Base-by-base conservation (phyloP, 192 early-diverging fungal species). In the Backusella macrospora region DNA sequence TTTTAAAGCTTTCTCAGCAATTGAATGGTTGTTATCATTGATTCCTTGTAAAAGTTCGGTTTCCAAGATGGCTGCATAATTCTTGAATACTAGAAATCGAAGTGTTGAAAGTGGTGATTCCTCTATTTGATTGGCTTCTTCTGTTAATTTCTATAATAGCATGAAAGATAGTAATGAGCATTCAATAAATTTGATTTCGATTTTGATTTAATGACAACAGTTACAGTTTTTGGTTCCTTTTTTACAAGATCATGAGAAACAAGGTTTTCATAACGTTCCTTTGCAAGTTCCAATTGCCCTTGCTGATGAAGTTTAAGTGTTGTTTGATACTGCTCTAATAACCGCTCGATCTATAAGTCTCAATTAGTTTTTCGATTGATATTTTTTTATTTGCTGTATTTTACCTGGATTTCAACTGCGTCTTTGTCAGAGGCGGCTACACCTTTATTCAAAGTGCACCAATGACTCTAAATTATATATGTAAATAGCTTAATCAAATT, bases 1-100 rank as follows among this genome's bases (percentile, higher is more conserved):
- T 15, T 84, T 73, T 23, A 86, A 45, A 15, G 81, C 83, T 15
- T 79, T 71, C 34, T 70, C 62, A 9, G 66, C 66, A 9, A 67
- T 21, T 4, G n/a, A 15, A 3, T 12, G 52, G 1, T 49, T 55
- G 1, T 39, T 62, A 4, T 73, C 48, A 23, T n/a, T 15, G n/a
- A 15, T 48, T n/a, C 40, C 68, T 42, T 21, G 45, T 6, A 52
- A 64, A 29, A 62, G 74, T 34, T 80, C 74, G 14, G 81, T 80
- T 62, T 86, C 85, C 21, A 86, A 68, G 42, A 86, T 82, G 37
- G 77, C 72, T 16, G 85, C 85, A 68, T 86, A 86, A 63, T 86
- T 86, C 38, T 80, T 83, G 34, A 80, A 86, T 4, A 86, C 85
- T 1, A 86, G 68, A 44, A 82, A 86, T 62, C 82, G 83, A 23